Conservation (phyloP, 2,329 filamentous ascomycete species). For the Monosporascus sp. region DNA sequence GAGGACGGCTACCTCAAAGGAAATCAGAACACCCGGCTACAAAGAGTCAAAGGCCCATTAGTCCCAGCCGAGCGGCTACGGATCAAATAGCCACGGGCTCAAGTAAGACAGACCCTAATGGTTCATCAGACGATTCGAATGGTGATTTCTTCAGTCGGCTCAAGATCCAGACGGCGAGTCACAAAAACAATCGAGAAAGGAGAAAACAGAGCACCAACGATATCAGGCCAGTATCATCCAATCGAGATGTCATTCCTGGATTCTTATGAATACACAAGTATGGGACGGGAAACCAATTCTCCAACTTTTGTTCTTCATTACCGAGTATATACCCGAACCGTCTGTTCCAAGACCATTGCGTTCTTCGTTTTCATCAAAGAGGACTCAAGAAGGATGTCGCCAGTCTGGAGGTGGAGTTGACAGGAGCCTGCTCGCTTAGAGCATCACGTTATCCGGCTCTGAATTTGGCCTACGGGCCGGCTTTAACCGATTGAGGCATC, state of each 20-base stretch:
- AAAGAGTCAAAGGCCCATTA: not conserved
- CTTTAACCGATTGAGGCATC: no score
- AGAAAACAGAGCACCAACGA: constrained; percentile 12
- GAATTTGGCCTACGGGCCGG: no score
- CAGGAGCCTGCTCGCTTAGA: no score
- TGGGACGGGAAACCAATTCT: no score
- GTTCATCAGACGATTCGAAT: constrained; percentile 9
- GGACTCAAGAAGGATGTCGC: no score
- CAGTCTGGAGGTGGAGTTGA: no score
- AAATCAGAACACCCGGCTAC: not conserved
- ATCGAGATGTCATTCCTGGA: constrained; percentile 19
- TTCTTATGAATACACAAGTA: constrained; percentile 14
- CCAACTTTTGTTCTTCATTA: no score
- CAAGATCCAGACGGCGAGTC: constrained; percentile 19
- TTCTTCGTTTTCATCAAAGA: no score
- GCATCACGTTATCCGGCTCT: no score
- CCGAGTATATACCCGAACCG: no score
- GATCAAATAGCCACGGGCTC: not conserved
- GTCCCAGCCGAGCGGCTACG: not conserved
- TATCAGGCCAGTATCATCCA: constrained; percentile 4
- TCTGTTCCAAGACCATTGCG: no score
- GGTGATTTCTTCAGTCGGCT: constrained; percentile 18
- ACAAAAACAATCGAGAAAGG: constrained; percentile 13
- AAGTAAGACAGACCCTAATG: constrained; percentile 1
- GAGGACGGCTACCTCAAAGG: not conserved